Conservation (phyloP, 345 rosid species). For the Arabidopsis arenosa region DNA sequence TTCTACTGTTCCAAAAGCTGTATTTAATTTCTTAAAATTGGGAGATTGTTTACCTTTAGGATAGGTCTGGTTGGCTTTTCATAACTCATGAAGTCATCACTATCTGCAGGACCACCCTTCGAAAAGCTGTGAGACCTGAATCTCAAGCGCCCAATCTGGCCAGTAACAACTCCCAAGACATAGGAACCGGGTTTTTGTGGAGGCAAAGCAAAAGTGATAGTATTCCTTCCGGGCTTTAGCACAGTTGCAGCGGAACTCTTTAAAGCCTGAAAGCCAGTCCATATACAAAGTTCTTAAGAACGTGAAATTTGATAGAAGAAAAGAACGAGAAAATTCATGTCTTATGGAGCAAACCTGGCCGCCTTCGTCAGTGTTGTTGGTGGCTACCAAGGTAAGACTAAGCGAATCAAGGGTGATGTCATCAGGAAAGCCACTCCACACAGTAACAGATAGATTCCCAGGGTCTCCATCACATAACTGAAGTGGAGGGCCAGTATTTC, state of each 20-base stretch:
- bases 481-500: constrained; percentile 83
- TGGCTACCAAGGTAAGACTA: constrained; percentile 87
- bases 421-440: constrained; percentile 99
- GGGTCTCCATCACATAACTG: constrained; percentile 97
- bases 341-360: constrained; percentile 66
- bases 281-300: constrained; percentile 22
- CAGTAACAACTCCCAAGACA: constrained; percentile 93
- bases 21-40: constrained; percentile 22
- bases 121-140: constrained; percentile 97
- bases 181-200: constrained; percentile 96
- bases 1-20: constrained; percentile 15
- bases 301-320: constrained; percentile 5
- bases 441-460: constrained; percentile 78
- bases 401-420: constrained; percentile 94
- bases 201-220: constrained; percentile 71
- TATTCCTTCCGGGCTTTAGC: constrained; percentile 78
- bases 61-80: constrained; percentile 95
- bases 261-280: constrained; percentile 68
- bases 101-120: constrained; percentile 93
- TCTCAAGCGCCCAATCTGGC: constrained; percentile 91
- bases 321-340: constrained; percentile 21
- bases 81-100: constrained; percentile 95
- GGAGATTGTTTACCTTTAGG: constrained; percentile 65
- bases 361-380: constrained; percentile 85
- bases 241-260: constrained; percentile 74